Conservation (phyloP, 805 yeast species). For the Kuraishia floccosa region DNA sequence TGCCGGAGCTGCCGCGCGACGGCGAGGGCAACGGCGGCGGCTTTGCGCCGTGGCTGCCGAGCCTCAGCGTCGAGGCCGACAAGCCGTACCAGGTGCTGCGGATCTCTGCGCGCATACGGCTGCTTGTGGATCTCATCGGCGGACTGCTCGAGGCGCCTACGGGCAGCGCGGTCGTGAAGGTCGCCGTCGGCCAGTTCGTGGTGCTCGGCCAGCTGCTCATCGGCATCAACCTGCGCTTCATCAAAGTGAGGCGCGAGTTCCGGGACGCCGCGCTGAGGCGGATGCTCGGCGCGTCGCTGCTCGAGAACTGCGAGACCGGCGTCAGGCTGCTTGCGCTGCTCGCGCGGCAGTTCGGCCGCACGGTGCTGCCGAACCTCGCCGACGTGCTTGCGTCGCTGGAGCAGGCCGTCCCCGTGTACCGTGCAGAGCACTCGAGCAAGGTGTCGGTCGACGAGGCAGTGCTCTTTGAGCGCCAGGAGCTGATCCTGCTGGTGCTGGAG, state of each 20-base stretch:
- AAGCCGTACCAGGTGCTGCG: constrained; percentile 37
- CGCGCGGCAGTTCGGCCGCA: constrained; percentile 23
- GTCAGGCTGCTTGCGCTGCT: constrained; percentile 26
- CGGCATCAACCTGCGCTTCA: constrained; percentile 41
- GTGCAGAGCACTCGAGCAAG: constrained; percentile 20
- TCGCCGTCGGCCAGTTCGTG: constrained; percentile 54
- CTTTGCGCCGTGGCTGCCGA: too few relatives aligned
- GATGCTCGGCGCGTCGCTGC: constrained; percentile 29
- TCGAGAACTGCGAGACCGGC: constrained; percentile 32
- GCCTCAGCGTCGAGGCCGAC: constrained; percentile 57
- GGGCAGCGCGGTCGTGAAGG: constrained; percentile 29
- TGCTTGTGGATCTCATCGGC: constrained; percentile 32
- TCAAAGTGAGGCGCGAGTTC: constrained; percentile 47
- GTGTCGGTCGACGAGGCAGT: constrained; percentile 25
- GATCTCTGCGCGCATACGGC: constrained; percentile 38
- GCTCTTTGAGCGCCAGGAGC: constrained; percentile 16
- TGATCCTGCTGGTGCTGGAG: constrained; percentile 18
- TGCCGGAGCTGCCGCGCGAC: constrained; percentile 20
- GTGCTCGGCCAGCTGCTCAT: constrained; percentile 40
- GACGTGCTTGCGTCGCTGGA: constrained; percentile 46
- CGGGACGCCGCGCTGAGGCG: constrained; percentile 38
- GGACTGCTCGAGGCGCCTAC: constrained; percentile 42
- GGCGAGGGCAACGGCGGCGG: constrained; percentile 17
- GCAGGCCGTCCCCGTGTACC: constrained; percentile 41
- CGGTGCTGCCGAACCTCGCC: constrained; percentile 30